These are phyloP conservation scores for Colletotrichum gloeosporioides DNA, from an alignment of 2,329 filamentous ascomycete species.

Conservation along the genomic window DNA sequence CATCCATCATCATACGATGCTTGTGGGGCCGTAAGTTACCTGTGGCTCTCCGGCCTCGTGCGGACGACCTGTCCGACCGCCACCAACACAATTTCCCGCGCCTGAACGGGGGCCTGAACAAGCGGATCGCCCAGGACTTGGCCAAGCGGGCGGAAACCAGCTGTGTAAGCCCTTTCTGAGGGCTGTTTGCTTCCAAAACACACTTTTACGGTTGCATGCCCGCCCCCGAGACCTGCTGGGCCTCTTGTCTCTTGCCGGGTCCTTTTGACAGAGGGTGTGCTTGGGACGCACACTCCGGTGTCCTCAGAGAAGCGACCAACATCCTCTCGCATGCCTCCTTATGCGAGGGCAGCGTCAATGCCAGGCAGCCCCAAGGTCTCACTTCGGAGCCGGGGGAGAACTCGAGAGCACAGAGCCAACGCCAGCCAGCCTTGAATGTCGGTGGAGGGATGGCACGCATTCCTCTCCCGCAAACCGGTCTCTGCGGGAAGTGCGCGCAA, in stretches of 20 bases:
- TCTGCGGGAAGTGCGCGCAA: neutral
- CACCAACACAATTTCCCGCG: neutral
- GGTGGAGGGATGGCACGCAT: neutral
- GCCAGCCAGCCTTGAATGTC: neutral
- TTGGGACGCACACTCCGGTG: neutral
- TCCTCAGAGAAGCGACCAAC: neutral
- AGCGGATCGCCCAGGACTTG: neutral
- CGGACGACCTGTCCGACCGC: neutral
- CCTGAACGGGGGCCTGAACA: neutral
- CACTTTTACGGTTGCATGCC: conserved; percentile 1
- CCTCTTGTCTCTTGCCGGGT: neutral
- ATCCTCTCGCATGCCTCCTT: neutral
- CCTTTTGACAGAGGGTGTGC: neutral
- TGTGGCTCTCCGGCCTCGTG: neutral
- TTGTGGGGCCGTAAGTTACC: neutral
- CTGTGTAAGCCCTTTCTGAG: neutral
- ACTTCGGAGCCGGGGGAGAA: neutral
- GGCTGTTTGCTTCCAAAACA: neutral
- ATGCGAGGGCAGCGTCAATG: neutral
- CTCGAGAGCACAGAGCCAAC: neutral
- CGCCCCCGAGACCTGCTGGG: neutral
- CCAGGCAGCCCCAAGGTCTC: conserved; percentile 4
- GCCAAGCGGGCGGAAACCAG: neutral
- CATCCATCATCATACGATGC: neutral
- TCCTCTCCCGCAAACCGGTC: neutral